phyloP scores from a whole-genome alignment of 139 green algal species.

The Ulvella scutata region DNA sequence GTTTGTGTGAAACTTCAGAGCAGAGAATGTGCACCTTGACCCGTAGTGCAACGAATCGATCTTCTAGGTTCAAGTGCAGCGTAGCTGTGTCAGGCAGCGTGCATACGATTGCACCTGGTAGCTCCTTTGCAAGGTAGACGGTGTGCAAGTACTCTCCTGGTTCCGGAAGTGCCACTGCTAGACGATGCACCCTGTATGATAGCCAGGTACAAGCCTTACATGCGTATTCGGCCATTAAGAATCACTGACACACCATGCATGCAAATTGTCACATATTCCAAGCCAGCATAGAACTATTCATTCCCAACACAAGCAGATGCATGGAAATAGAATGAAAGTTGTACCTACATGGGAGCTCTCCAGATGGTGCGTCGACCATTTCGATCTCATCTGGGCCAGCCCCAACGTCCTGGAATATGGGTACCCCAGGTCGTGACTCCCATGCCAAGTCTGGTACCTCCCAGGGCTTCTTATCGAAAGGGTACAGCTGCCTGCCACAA shows the following conservation, averaged over 20 bases:
- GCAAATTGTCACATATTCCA: too few relatives aligned
- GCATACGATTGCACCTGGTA: not conserved
- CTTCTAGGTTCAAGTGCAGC: not conserved
- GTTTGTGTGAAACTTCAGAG: too few relatives aligned
- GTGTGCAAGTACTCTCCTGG: not conserved
- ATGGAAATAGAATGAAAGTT: too few relatives aligned
- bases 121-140: not conserved
- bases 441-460: not conserved
- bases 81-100: not conserved
- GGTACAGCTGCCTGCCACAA: not conserved
- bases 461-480: not conserved
- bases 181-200: not conserved
- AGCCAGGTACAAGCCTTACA: too few relatives aligned
- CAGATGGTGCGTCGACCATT: not conserved
- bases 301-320: too few relatives aligned
- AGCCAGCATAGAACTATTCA: too few relatives aligned
- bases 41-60: not conserved
- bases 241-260: too few relatives aligned
- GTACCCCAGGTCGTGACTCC: not conserved
- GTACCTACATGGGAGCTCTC: not conserved
- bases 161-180: not conserved
- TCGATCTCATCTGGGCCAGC: not conserved
- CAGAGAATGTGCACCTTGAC: not conserved
- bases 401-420: constrained; percentile 1
- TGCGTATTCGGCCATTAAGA: too few relatives aligned